Conservation (phyloP, 768 basidiomycete species). For the Lentinula lateritia region DNA sequence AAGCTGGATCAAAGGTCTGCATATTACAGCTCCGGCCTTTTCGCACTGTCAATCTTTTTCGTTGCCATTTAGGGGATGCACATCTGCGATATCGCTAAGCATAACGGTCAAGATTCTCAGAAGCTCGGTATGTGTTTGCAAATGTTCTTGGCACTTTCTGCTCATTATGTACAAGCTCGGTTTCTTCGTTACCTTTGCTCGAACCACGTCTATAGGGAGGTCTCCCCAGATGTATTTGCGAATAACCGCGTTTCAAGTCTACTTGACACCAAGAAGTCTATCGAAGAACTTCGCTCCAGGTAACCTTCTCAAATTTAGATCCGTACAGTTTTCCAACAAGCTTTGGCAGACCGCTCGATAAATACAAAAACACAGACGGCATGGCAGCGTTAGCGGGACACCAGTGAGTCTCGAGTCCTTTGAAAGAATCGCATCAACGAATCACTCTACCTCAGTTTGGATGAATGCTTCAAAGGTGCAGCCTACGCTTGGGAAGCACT, state of each 20-base stretch:
- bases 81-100: conserved; percentile 26
- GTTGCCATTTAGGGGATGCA: conserved; percentile 22
- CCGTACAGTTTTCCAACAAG: neutral
- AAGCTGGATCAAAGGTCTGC: conserved; percentile 28
- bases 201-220: conserved; percentile 32
- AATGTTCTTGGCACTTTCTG: neutral
- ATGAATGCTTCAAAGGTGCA: conserved; percentile 15
- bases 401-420: conserved; percentile 7
- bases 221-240: conserved; percentile 29
- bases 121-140: conserved; percentile 26
- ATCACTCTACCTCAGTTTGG: conserved; percentile 8
- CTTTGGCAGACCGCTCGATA: conserved; percentile 10
- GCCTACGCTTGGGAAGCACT: conserved; percentile 14
- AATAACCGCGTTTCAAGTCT: conserved; percentile 31
- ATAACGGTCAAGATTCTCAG: conserved; percentile 20
- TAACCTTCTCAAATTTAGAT: conserved; percentile 5
- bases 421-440: neutral
- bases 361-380: conserved; percentile 15
- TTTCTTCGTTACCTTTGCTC: conserved; percentile 32
- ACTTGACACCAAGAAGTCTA: conserved; percentile 26
- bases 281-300: conserved; percentile 15
- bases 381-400: conserved; percentile 17
- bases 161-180: conserved; percentile 20
- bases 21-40: neutral
- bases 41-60: neutral